phyloP scores from a whole-genome alignment of 2,329 filamentous ascomycete species.

The Neopestalotiopsis rosae region DNA sequence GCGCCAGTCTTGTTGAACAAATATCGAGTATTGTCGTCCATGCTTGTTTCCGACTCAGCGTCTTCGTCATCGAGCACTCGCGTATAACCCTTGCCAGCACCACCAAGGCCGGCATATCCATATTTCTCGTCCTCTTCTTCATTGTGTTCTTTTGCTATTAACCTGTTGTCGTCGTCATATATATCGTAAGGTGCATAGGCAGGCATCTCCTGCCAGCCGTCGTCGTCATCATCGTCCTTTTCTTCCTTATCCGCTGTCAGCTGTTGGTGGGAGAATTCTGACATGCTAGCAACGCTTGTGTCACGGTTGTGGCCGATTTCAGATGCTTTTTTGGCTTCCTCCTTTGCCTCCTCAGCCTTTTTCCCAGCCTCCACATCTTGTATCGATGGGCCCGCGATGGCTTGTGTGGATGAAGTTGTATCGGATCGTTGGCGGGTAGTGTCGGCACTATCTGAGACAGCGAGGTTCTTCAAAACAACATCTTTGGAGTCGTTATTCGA shows the following conservation, averaged over 20 bases:
- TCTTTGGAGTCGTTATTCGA: conserved; percentile 9
- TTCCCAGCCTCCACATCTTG: conserved; percentile 35
- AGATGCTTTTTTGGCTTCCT: conserved; percentile 26
- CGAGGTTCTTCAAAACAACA: conserved; percentile 14
- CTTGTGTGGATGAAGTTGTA: conserved; percentile 24
- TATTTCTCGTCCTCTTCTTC: conserved; percentile 71
- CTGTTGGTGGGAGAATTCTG: conserved; percentile 92
- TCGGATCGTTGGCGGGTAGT: conserved; percentile 27
- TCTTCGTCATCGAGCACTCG: conserved; percentile 95
- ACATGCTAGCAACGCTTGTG: conserved; percentile 54
- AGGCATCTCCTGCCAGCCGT: conserved; percentile 91
- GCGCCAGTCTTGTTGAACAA: conserved; percentile 77
- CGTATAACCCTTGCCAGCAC: conserved; percentile 94
- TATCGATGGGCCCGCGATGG: conserved; percentile 37
- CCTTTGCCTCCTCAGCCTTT: conserved; percentile 26
- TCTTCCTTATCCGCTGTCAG: conserved; percentile 63
- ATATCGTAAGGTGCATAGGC: conserved; percentile 91
- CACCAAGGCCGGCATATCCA: conserved; percentile 79
- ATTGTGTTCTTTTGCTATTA: conserved; percentile 81
- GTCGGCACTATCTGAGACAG: not conserved
- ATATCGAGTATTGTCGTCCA: conserved; percentile 97
- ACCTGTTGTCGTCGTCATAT: conserved; percentile 90
- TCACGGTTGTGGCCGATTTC: conserved; percentile 42
- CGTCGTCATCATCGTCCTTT: conserved; percentile 65
- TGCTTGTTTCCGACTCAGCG: conserved; percentile 88